Base-by-base conservation (phyloP, 176 grass and related monocot species). In the Ensete glaucum region DNA sequence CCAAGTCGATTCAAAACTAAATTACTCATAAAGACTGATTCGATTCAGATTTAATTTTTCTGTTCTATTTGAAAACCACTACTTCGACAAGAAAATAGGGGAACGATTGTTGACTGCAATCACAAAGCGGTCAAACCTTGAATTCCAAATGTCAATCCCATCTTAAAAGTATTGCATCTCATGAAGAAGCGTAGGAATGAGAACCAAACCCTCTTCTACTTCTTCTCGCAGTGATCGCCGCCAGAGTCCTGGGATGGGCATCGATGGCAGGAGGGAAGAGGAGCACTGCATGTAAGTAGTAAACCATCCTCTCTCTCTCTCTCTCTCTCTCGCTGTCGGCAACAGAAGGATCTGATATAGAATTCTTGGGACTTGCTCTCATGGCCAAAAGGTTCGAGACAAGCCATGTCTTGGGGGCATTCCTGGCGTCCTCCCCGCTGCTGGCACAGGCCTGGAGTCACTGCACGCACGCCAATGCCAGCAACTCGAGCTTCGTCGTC, bases 391-490 rank as follows among this genome's bases (percentile, higher is more conserved):
- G 96, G 88, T 99, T 89, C 82, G 96, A 99, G 83, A 92, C 88
- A 57, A 95, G 96, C 71, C 91, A 95, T 74, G 85, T 99, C 57
- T 79, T 99, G 73, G 96, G 96, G 73, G 83, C 91, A 13, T 81
- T 99, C 70, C 79, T 99, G 20, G 87, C 96, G 3, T 95, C 86
- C 64, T 92, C 96, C 69, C 82, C 91, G 24, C 83, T 92, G 75
- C 83, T 95, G 58, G 79, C 85, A 27, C 96, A 85, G 52, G 72
- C 96, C 25, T 99, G 96, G 96, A 78, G 83, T 58, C 81, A 67
- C 22, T 99, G 86, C 85, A 64, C 43, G n/a, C 79, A 54, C 11
- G 85, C 85, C 69, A 76, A 81, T 53, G 81, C 77, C 14, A 76
- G 78, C 64, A 52, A 58, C 77, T 65, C 76, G 6, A 80, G 82